phyloP scores from a whole-genome alignment of 129 eudicot species.

The Sambucus nigra region DNA sequence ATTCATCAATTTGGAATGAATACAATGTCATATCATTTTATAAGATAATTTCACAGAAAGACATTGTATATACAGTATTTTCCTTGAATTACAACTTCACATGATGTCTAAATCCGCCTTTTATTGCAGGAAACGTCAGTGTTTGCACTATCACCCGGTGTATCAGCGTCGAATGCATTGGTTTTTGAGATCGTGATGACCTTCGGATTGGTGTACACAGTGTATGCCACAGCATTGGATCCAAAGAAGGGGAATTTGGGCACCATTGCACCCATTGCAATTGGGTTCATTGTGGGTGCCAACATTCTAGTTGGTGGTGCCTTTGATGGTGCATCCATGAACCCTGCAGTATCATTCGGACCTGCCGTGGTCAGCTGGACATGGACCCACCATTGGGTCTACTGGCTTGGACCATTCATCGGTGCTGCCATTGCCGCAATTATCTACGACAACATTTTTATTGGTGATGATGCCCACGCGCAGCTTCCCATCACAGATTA shows the following conservation, averaged over 20 bases:
- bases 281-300: conserved; percentile 75
- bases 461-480: conserved; percentile 34
- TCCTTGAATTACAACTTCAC: too few relatives aligned
- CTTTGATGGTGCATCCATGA: conserved; percentile 75
- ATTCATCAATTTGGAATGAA: too few relatives aligned
- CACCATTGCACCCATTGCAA: conserved; percentile 58
- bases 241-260: conserved; percentile 69
- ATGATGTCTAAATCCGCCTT: too few relatives aligned
- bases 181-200: conserved; percentile 74
- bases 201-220: conserved; percentile 55
- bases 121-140: conserved; percentile 56
- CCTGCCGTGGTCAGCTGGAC: conserved; percentile 78
- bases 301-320: conserved; percentile 78
- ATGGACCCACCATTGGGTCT: conserved; percentile 57
- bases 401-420: conserved; percentile 55
- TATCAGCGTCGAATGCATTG: conserved; percentile 46
- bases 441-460: conserved; percentile 47
- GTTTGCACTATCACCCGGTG: conserved; percentile 46
- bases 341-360: conserved; percentile 71
- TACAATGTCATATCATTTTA: too few relatives aligned
- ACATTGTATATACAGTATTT: too few relatives aligned
- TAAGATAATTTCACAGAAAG: too few relatives aligned
- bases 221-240: too few relatives aligned
- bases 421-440: conserved; percentile 67
- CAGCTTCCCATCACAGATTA: conserved; percentile 55